These are phyloP conservation scores for Dactylellina sp. DNA, from an alignment of 2,329 filamentous ascomycete genomes.

Conservation along the genomic window DNA sequence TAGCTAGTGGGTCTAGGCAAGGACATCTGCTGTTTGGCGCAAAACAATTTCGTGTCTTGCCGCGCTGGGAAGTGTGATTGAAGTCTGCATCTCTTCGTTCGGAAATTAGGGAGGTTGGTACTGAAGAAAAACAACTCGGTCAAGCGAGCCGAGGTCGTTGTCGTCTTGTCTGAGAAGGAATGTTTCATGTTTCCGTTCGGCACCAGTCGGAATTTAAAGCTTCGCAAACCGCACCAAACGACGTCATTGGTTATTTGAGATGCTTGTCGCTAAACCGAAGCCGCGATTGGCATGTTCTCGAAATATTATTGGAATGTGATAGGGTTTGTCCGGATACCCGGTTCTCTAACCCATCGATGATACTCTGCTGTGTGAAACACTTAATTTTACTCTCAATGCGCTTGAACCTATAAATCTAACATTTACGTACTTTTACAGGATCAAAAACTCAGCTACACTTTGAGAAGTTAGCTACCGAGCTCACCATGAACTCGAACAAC, in stretches of 20 bases:
- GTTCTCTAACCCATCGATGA: too few species aligned
- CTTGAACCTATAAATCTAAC: too few species aligned
- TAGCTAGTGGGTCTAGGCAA: background rate
- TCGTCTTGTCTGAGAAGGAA: background rate
- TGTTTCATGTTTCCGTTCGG: constrained; percentile 20
- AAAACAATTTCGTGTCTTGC: constrained; percentile 1
- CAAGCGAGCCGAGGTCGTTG: background rate
- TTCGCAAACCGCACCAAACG: background rate
- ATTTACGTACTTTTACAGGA: too few species aligned
- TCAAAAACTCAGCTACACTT: too few species aligned
- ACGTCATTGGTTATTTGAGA: constrained; percentile 16
- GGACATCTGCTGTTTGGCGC: constrained; percentile 26
- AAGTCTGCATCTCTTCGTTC: background rate
- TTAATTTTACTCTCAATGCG: too few species aligned
- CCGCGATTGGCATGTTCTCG: too few species aligned
- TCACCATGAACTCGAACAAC: too few species aligned
- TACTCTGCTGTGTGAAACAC: too few species aligned
- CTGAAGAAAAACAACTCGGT: background rate
- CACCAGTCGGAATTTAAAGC: constrained; percentile 14
- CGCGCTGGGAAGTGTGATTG: background rate
- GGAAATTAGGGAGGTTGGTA: background rate
- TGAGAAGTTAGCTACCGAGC: too few species aligned
- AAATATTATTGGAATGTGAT: too few species aligned
- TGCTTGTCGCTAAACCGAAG: too few species aligned
- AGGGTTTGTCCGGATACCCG: too few species aligned